Base-by-base conservation (phyloP, 345 rosid species). In the Gossypium ekmanianum region DNA sequence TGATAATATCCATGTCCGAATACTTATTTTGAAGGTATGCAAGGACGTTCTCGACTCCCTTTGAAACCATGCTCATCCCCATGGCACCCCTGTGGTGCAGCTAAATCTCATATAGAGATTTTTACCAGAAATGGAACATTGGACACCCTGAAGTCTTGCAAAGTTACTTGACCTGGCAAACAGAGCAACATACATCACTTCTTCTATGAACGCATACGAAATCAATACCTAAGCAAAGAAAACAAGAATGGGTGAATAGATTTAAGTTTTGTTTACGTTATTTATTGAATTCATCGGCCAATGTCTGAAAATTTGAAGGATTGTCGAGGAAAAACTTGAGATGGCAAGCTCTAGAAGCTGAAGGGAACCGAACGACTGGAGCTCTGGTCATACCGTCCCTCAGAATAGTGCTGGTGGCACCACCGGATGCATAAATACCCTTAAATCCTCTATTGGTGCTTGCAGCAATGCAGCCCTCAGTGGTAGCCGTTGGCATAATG, bases 401-500 rank as follows among this genome's bases (percentile, higher is more conserved):
- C 63, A 79, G 47, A 29, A 79, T 2, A 11, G 75, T 55, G 71
- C 83, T 75, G 29, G 50, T 73, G 39, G 85, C 85, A 3, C 99
- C 99, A 14, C 98, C 96, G 0, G 96, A 91, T 47, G 75, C 64
- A 43, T 81, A 78, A 69, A 95, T 93, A 16, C 96, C 97, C 74
- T 91, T 95, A 64, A 98, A 95, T 11, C 99, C 99, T 78, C 99
- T 84, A 73, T 95, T 95, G 8, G 97, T 79, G 65, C 99, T 95
- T 10, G 99, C 99, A 20, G 91, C 93, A 81, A 95, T 75, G 75
- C 98, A 93, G 0, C 99, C 99, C 80, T 95, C 99, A 0, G 99
- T 95, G 3, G 99, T 95, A 3, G 98, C 98, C 99, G 93, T 93
- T 22, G 99, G 99, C 61, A 95, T 88, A 17, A 85, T 80, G 71